Conservation (phyloP, 257 asterid species). For the Salvia miltiorrhiza region DNA sequence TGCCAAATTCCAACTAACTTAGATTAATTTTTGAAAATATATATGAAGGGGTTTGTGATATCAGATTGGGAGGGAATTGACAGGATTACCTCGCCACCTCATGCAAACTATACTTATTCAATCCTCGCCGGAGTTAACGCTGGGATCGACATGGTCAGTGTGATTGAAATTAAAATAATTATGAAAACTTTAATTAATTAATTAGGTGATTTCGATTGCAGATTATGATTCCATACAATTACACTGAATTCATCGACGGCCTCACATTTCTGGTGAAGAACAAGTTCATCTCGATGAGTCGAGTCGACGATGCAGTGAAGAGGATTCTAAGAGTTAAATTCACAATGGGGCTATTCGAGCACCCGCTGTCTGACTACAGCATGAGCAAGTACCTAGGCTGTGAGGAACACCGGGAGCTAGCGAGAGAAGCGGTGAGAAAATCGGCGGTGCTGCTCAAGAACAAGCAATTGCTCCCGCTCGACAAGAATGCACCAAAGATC, state of each 20-base stretch:
- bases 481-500: constrained; percentile 24
- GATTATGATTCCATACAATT: constrained; percentile 46
- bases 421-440: constrained; percentile 40
- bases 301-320: constrained; percentile 48
- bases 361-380: constrained; percentile 40
- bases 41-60: constrained; percentile 45
- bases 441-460: constrained; percentile 36
- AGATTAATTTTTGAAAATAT: not conserved
- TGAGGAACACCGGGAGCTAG: constrained; percentile 38
- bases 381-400: constrained; percentile 37
- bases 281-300: constrained; percentile 26
- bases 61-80: constrained; percentile 53
- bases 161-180: too few relatives aligned
- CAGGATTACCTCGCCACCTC: constrained; percentile 41
- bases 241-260: constrained; percentile 39
- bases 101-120: constrained; percentile 47
- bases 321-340: constrained; percentile 50
- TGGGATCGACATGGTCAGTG: constrained; percentile 61
- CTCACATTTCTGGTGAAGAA: constrained; percentile 34
- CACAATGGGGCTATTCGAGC: constrained; percentile 44
- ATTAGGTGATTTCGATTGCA: constrained; percentile 9
- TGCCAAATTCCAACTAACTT: not conserved
- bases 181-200: too few relatives aligned
- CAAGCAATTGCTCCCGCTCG: constrained; percentile 26
- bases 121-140: constrained; percentile 39